Evolutionary conservation across 495 filamentous ascomycete genomes (phyloP), one percentile per base, ranked within the genome.

Genomic region (Lichenothelia convexa): DNA sequence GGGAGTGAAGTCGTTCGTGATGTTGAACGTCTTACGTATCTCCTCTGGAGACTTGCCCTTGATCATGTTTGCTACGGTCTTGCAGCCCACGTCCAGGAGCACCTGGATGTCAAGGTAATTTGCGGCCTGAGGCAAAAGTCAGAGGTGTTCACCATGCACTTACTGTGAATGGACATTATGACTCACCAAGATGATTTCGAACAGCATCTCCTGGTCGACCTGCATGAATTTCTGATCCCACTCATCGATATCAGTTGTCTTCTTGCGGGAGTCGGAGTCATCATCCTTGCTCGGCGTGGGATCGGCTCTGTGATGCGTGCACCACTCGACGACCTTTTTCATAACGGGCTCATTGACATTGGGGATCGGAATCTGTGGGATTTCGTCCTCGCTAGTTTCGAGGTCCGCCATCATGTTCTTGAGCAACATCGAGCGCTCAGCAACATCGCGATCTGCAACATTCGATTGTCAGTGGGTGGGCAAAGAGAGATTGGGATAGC

Each of bases 191-290:
- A 97, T 97, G 51, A 97, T 95, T 64, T 97, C 89, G 43, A 97
- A 97, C 1, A 97, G 71, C 89, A 97, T 93, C 61, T 97, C 89
- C 53, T 97, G 89, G 53, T 97, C 89, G 6, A 97, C 89, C 59
- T 95, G 89, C 89, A 95, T 97, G 56, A 94, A 97, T 56, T 97
- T 97, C 58, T 94, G 89, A 47, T 97, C 89, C 89, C 89, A 97
- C 61, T 97, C 89, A 27, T 94, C 89, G 48, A 97, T 97, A 35
- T 95, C 89, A 16, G 89, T 94, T 0, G 84, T 91, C 72, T 93
- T 93, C 68, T 93, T 93, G 43, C 91, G 81, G 24, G 70, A 79
- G 51, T 97, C 89, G 45, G 84, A 78, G 41, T 97, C 87, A 36
- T 97, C 89, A 35, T 87, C 81, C 36, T 71, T 64, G 27, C 72